A percentile compares a stretch with the other conserved stretches of the same genome.
Evolutionary conservation across 176 grass and related monocot species (phyloP).

Genomic region (Bromus sterilis): DNA sequence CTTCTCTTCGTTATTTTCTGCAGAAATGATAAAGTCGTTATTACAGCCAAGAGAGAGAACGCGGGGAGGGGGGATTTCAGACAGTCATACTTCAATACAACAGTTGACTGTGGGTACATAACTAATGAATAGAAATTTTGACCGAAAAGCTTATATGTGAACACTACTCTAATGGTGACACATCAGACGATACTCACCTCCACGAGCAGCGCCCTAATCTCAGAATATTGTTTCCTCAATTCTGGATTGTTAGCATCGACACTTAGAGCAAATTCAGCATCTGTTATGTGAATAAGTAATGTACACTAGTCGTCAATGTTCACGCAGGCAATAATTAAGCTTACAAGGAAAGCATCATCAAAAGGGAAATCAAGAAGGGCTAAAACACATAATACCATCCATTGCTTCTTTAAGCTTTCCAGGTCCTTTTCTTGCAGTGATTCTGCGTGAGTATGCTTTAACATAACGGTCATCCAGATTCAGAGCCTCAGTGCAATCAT

Average conservation of each 20-base stretch:
- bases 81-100: too few species aligned
- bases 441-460: conserved; percentile 78
- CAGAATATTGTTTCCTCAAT: conserved; percentile 77
- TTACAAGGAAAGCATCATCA: not conserved
- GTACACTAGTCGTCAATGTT: not conserved
- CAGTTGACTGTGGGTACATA: too few species aligned
- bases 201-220: conserved; percentile 53
- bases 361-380: too few species aligned
- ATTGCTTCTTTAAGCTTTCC: too few species aligned
- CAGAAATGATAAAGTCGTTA: conserved; percentile 3
- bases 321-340: not conserved
- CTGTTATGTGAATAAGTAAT: conserved; percentile 32
- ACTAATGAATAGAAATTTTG: too few species aligned
- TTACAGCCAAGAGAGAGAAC: too few species aligned
- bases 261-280: conserved; percentile 78
- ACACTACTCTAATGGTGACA: too few species aligned
- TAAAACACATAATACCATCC: too few species aligned
- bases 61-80: too few species aligned
- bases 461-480: conserved; percentile 81
- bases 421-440: conserved; percentile 72
- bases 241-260: conserved; percentile 75
- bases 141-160: too few species aligned
- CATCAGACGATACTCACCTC: too few species aligned
- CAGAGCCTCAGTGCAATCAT: conserved; percentile 67
- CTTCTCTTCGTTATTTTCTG: conserved; percentile 46